Evolutionary conservation across 768 basidiomycete genomes (phyloP).

Genomic region (Mycena chlorophos): DNA sequence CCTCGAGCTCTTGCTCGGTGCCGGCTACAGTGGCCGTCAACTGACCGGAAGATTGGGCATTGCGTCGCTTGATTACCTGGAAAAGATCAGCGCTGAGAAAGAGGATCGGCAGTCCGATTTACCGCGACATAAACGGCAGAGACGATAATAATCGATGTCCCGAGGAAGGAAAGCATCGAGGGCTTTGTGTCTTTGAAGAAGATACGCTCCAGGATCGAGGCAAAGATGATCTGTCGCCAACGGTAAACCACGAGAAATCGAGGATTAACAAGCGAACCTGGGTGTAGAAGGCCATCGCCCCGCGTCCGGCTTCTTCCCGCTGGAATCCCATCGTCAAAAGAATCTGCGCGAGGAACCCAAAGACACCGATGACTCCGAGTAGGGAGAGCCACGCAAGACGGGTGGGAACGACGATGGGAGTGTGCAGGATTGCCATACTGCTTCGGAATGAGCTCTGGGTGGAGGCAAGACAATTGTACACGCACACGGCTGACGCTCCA

Average conservation of each 20-base stretch:
- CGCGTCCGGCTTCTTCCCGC: slow-evolving; percentile 64
- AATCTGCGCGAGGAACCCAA: slow-evolving; percentile 56
- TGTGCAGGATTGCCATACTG: slow-evolving; percentile 46
- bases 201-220: slow-evolving; percentile 60
- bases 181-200: slow-evolving; percentile 60
- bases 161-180: slow-evolving; percentile 57
- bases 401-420: slow-evolving; percentile 48
- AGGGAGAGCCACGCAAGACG: slow-evolving; percentile 45
- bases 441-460: neutral
- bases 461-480: slow-evolving; percentile 1
- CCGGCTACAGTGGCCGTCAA: neutral
- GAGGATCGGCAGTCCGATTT: no score
- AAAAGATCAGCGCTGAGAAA: neutral
- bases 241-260: neutral
- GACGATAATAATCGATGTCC: slow-evolving; percentile 62
- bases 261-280: slow-evolving; percentile 36
- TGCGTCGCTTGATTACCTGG: no score
- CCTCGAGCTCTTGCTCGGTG: neutral
- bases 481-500: slow-evolving; percentile 37
- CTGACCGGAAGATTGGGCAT: no score
- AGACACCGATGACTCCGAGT: slow-evolving; percentile 50
- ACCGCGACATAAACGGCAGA: slow-evolving; percentile 70
- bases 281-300: slow-evolving; percentile 55
- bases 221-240: slow-evolving; percentile 59
- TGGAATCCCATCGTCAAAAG: slow-evolving; percentile 60